These are phyloP conservation scores for Prototheca stagnorum DNA, from an alignment of 163 green algal species.

Conservation along the genomic window DNA sequence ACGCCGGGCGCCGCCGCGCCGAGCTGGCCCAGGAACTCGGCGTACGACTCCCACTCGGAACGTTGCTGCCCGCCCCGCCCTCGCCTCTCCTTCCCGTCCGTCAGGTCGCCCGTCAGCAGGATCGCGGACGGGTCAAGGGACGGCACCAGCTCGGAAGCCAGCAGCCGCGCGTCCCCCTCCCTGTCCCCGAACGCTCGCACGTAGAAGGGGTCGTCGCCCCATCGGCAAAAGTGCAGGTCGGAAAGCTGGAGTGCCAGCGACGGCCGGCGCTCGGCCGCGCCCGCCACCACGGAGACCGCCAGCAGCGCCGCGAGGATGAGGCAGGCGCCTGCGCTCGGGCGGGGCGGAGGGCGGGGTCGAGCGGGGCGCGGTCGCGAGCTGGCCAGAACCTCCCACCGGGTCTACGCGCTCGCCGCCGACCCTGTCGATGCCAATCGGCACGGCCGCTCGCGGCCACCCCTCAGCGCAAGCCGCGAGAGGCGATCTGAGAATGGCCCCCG, in stretches of 20 bases:
- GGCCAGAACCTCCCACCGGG: too few relatives aligned
- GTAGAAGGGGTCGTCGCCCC: neutral
- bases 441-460: too few relatives aligned
- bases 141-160: conserved; percentile 12
- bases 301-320: too few relatives aligned
- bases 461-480: too few relatives aligned
- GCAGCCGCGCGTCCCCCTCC: conserved; percentile 25
- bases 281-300: too few relatives aligned
- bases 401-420: too few relatives aligned
- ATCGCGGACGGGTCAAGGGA: conserved; percentile 13
- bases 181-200: conserved; percentile 25
- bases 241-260: conserved; percentile 13
- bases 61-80: conserved; percentile 31
- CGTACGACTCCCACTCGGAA: conserved; percentile 46
- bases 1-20: neutral
- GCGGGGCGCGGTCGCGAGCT: neutral
- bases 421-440: too few relatives aligned
- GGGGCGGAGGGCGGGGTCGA: neutral
- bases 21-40: conserved; percentile 14
- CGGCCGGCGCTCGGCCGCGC: neutral
- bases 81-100: conserved; percentile 35
- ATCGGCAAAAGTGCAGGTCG: conserved; percentile 22
- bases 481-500: too few relatives aligned
- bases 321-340: too few relatives aligned
- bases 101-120: conserved; percentile 50